Conservation (phyloP, 345 rosid species). For the Gossypium mustelinum region DNA sequence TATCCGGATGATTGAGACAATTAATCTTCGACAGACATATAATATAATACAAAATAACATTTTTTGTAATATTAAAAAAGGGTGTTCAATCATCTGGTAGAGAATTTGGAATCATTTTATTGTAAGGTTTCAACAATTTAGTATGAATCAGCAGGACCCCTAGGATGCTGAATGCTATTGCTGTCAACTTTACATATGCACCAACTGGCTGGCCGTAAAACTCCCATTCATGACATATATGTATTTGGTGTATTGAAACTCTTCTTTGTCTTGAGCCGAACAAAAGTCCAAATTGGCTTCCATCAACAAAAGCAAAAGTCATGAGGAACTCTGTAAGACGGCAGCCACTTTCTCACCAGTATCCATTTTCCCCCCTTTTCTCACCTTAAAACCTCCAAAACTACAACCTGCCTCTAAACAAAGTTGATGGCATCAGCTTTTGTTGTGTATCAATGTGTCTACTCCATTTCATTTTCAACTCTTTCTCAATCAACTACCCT, state of each 20-base stretch:
- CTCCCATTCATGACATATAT: neutral
- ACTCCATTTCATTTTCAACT: neutral
- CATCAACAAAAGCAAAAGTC: neutral
- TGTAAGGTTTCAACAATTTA: neutral
- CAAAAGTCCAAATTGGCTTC: slow-evolving; percentile 19
- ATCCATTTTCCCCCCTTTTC: neutral
- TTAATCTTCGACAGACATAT: neutral
- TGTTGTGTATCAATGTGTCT: neutral
- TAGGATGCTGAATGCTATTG: neutral
- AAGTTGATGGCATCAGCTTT: slow-evolving; percentile 8
- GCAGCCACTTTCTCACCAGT: slow-evolving; percentile 5
- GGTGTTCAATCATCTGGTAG: neutral
- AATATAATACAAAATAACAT: neutral
- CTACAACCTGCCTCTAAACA: neutral
- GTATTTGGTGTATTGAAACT: neutral
- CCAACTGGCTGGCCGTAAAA: neutral
- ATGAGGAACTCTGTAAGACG: neutral
- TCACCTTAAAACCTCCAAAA: neutral
- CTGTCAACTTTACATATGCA: neutral
- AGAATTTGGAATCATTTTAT: too few species aligned
- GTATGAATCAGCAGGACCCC: neutral
- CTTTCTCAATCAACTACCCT: neutral
- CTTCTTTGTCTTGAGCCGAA: neutral
- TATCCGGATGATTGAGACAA: slow-evolving; percentile 1
- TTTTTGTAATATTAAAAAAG: neutral